Evolutionary conservation across 129 eudicot species (phyloP), one percentile per base, ranked within the genome.

Genomic region (Escallonia rubra): DNA sequence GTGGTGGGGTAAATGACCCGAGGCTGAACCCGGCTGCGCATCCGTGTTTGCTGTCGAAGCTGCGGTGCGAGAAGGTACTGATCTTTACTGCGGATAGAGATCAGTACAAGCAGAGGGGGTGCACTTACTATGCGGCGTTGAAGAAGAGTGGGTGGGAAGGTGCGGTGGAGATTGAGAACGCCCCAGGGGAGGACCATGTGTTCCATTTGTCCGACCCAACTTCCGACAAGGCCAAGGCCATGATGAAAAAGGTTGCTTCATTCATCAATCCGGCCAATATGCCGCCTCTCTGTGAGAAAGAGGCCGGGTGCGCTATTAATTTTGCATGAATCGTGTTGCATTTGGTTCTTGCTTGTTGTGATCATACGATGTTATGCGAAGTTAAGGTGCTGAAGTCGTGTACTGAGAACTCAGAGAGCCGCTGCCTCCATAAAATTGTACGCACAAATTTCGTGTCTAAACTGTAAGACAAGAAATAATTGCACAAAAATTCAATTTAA

Each of bases 131-230:
- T 4, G 62, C 9, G 62, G 62, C 43, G 62, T 38, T 57, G 43
- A 38, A 8, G 43, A 34, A 23, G 62, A 57, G 62, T 57, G 62
- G 62, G 62, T 57, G 62, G 62, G 10, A 10, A 23, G 62, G 43
- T 16, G 9, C 3, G 9, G 62, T 57, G 62, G 62, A 57, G 62
- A 38, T 57, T 57, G 62, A 16, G 43, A 9, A 57, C 42, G 6
- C 42, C 14, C 7, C 4, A 42, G 62, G 43, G 6, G 14, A 54
- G 59, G 14, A 54, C 13, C 13, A 54, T n/a, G 59, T 16, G 59
- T 54, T 54, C 14, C 40, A 57, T 38, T 57, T 57, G 62, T 46
- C 50, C 50, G 43, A 57, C 14, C 62, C 62, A 2, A 57, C 12
- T 1, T 16, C 3, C 34, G 62, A 5, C 7, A 57, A 16, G 7